These are phyloP conservation scores for Plectosphaerella cucumerina DNA, from an alignment of 2,329 filamentous ascomycete species.

Conservation along the genomic window DNA sequence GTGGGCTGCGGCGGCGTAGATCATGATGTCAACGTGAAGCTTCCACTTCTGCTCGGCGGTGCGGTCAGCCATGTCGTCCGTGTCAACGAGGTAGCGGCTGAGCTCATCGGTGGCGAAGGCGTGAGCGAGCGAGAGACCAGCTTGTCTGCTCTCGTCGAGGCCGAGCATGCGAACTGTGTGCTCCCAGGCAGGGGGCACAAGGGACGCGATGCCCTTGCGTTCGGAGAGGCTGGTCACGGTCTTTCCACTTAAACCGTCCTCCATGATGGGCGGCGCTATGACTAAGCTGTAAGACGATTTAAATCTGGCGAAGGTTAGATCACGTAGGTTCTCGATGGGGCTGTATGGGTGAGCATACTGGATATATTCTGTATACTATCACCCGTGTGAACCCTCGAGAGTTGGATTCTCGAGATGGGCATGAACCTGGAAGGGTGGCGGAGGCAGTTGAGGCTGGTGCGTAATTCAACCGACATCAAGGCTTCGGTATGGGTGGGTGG, in stretches of 20 bases:
- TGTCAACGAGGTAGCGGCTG: conserved; percentile 69
- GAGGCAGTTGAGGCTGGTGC: conserved; percentile 51
- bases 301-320: neutral
- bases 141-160: conserved; percentile 66
- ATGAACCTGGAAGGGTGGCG: conserved; percentile 54
- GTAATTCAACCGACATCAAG: conserved; percentile 58
- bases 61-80: conserved; percentile 60
- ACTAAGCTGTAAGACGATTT: neutral
- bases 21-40: conserved; percentile 72
- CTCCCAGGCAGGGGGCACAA: conserved; percentile 49
- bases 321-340: neutral
- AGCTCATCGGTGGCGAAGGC: conserved; percentile 74
- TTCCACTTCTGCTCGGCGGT: conserved; percentile 68
- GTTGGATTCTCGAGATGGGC: conserved; percentile 51
- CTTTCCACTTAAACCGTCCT: conserved; percentile 16
- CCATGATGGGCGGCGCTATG: conserved; percentile 21
- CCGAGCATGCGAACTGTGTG: conserved; percentile 58
- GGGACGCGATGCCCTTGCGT: conserved; percentile 29
- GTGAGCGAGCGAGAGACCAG: conserved; percentile 67
- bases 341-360: conserved; percentile 19
- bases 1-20: conserved; percentile 73
- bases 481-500: conserved; percentile 14
- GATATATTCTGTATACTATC: conserved; percentile 53
- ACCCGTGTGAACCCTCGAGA: conserved; percentile 51
- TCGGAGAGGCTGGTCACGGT: conserved; percentile 10